phyloP scores from a whole-genome alignment of 176 grass and related monocot species.

The Aechmea fasciata region DNA sequence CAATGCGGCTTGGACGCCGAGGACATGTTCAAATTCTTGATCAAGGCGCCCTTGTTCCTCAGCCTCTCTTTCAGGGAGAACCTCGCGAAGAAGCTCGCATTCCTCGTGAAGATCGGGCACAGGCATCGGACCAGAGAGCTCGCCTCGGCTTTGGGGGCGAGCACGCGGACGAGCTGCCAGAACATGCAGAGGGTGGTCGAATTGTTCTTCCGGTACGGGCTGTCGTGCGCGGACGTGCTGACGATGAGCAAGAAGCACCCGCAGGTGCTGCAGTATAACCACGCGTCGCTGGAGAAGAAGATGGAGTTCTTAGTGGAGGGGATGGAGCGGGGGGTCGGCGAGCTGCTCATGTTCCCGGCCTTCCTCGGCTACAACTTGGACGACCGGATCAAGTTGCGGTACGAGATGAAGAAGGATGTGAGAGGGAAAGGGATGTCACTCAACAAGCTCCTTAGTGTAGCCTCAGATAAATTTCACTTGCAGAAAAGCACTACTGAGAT shows the following conservation, averaged over 20 bases:
- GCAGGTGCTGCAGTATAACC: constrained; percentile 25
- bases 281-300: constrained; percentile 16
- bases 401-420: constrained; percentile 16
- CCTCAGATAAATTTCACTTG: constrained; percentile 13
- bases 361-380: constrained; percentile 26
- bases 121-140: constrained; percentile 16
- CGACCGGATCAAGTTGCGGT: constrained; percentile 20
- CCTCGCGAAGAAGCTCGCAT: constrained; percentile 17
- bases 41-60: constrained; percentile 13
- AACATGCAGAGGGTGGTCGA: constrained; percentile 22
- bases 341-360: constrained; percentile 16
- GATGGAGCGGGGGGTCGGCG: constrained; percentile 12
- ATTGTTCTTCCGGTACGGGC: constrained; percentile 14
- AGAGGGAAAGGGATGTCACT: constrained; percentile 21
- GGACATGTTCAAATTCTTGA: constrained; percentile 20
- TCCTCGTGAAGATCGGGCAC: constrained; percentile 18
- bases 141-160: constrained; percentile 1
- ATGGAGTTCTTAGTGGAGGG: constrained; percentile 14
- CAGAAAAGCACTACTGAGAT: not conserved
- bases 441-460: constrained; percentile 22
- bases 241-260: constrained; percentile 23
- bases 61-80: constrained; percentile 10
- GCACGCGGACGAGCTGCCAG: constrained; percentile 19
- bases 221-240: constrained; percentile 16
- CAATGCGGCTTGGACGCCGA: constrained; percentile 17